These are phyloP conservation scores for Podila minutissima DNA, from an alignment of 192 early-diverging fungal genomes.

Conservation along the genomic window DNA sequence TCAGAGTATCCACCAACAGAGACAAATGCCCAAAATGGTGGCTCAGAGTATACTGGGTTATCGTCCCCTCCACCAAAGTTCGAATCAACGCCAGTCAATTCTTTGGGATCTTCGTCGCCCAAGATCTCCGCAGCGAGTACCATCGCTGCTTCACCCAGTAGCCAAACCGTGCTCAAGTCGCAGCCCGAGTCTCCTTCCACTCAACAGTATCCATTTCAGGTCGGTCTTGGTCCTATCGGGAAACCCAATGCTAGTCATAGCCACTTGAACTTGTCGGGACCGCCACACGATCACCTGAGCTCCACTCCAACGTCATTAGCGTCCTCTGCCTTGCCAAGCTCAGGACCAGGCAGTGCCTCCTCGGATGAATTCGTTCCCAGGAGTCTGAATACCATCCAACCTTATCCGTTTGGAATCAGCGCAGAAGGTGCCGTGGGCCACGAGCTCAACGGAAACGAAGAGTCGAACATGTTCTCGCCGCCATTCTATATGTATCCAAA, in stretches of 20 bases:
- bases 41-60: neutral
- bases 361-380: neutral
- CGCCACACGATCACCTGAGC: neutral
- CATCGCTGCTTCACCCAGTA: neutral
- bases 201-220: slow-evolving; percentile 28
- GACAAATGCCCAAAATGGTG: slow-evolving; percentile 1
- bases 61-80: slow-evolving; percentile 14
- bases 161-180: neutral
- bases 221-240: slow-evolving; percentile 32
- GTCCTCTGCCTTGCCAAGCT: neutral
- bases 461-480: slow-evolving; percentile 10
- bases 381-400: neutral
- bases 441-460: neutral
- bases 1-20: slow-evolving; percentile 12
- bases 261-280: neutral
- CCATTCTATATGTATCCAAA: slow-evolving; percentile 38
- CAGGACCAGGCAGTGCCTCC: neutral
- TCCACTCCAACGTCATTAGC: neutral
- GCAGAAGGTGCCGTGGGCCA: neutral
- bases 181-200: slow-evolving; percentile 7
- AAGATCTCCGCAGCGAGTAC: neutral
- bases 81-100: slow-evolving; percentile 3
- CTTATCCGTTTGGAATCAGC: neutral
- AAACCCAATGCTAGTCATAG: slow-evolving; percentile 11
- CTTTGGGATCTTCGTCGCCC: slow-evolving; percentile 6